Evolutionary conservation across 1,284 basidiomycete species (phyloP).

Genomic region (Porogramme epimiltina): DNA sequence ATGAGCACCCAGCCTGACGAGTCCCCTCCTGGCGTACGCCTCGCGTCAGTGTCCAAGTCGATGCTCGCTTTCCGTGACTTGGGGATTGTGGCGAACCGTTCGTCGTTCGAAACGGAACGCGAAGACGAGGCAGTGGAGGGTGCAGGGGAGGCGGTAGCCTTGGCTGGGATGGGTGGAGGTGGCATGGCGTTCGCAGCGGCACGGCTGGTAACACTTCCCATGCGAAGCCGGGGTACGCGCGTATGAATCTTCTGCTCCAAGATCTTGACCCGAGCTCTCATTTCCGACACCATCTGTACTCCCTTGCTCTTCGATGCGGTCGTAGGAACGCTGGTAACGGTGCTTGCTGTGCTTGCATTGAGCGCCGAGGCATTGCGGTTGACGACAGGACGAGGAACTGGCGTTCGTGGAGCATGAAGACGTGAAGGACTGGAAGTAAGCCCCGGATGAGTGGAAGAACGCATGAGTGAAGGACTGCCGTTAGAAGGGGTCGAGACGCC

Average conservation of each 20-base stretch:
- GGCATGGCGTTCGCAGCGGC: slow-evolving; percentile 41
- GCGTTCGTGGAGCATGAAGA: slow-evolving; percentile 43
- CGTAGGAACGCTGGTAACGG: slow-evolving; percentile 32
- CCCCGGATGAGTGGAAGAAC: slow-evolving; percentile 59
- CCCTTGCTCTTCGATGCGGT: slow-evolving; percentile 70
- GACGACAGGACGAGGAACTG: slow-evolving; percentile 45
- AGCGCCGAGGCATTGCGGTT: slow-evolving; percentile 43
- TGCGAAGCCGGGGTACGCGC: slow-evolving; percentile 76
- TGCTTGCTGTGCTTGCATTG: slow-evolving; percentile 42
- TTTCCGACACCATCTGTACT: slow-evolving; percentile 87
- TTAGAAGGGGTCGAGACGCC: slow-evolving; percentile 42
- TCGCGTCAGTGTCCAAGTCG: slow-evolving; percentile 34
- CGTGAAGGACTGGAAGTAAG: slow-evolving; percentile 37
- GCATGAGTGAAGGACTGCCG: slow-evolving; percentile 44
- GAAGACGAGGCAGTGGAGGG: slow-evolving; percentile 33
- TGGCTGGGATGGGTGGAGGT: slow-evolving; percentile 27
- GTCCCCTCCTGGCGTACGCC: slow-evolving; percentile 50
- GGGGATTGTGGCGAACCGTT: slow-evolving; percentile 20
- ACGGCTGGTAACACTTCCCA: slow-evolving; percentile 68
- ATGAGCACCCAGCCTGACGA: slow-evolving; percentile 80
- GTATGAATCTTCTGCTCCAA: slow-evolving; percentile 84
- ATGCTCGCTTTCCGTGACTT: slow-evolving; percentile 32
- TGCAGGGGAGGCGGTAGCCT: slow-evolving; percentile 26
- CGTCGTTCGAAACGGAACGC: slow-evolving; percentile 28
- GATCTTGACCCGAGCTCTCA: slow-evolving; percentile 78